Conservation (phyloP, 495 filamentous ascomycete species). For the Entonaema liquescens region DNA sequence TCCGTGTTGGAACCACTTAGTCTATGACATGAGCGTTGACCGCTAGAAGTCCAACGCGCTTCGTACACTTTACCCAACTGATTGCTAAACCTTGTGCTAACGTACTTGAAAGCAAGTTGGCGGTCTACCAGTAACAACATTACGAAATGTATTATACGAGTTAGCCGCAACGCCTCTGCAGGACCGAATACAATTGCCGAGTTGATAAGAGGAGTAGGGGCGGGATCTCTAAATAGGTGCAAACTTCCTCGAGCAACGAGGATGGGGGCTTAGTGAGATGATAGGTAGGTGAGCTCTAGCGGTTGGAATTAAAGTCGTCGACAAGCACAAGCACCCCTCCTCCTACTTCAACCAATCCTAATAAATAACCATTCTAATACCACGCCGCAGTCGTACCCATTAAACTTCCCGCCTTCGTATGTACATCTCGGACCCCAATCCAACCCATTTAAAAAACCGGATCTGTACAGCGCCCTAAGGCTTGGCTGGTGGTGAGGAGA, state of each 20-base stretch:
- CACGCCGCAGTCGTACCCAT: constrained; percentile 35
- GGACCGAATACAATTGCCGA: constrained; percentile 28
- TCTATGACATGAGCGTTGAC: constrained; percentile 23
- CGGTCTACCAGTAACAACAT: constrained; percentile 23
- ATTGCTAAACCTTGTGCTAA: constrained; percentile 6
- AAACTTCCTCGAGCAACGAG: constrained; percentile 20
- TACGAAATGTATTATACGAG: background rate
- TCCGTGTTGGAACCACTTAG: constrained; percentile 1
- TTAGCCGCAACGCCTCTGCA: background rate
- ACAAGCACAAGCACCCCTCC: constrained; percentile 28
- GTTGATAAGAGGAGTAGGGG: constrained; percentile 9
- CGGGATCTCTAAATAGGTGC: constrained; percentile 18
- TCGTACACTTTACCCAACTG: background rate
- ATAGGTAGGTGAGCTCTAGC: constrained; percentile 31
- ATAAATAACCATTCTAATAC: constrained; percentile 20
- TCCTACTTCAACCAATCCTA: constrained; percentile 28
- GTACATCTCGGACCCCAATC: constrained; percentile 31
- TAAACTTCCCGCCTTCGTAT: constrained; percentile 16
- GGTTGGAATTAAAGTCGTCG: constrained; percentile 14
- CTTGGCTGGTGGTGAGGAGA: constrained; percentile 24
- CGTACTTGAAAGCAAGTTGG: constrained; percentile 1
- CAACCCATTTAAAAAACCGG: constrained; percentile 19
- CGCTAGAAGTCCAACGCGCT: constrained; percentile 28
- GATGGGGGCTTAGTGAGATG: constrained; percentile 42
- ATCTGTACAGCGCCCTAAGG: constrained; percentile 15